Base-by-base conservation (phyloP, 805 yeast species). In the Ogataea nakhonphanomensis region DNA sequence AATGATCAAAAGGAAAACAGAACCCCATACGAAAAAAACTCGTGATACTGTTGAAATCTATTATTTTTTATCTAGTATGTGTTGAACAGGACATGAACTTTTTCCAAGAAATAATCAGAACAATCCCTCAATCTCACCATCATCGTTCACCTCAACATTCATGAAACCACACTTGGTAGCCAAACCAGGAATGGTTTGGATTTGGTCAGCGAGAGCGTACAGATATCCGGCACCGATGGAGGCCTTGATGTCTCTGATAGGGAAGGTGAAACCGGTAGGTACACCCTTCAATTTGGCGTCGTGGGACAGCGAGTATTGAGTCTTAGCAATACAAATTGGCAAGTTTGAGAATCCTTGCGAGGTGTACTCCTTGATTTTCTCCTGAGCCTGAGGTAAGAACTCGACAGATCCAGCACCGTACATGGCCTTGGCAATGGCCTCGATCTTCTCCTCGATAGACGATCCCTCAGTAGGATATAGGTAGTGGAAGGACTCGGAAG, bases 161-260 rank as follows among this genome's bases (percentile, higher is more conserved):
- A 91, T 87, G 71, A 85, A 91, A 20, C 98, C 98, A 53, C 95
- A 84, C 62, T 86, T 90, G 8, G 98, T 91, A 41, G 97, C 95
- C 59, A 91, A 71, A 45, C 99, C 99, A 21, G 99, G 99, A 54
- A 91, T 90, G 21, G 99, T 91, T 82, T 84, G 89, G 57, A 91
- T 91, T 66, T 91, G 95, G 41, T 95, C 97, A 12, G 97, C 97
- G 54, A 91, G 74, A 1, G 98, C 98, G 59, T 91, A 93, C 60
- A 91, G 73, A 67, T 91, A 91, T 8, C 97, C 97, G 34, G 97
- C 98, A 65, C 99, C 99, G 41, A 87, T 86, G 26, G 95, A 84
- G 29, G 91, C 90, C 66, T 95, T 83, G 49, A 91, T 86, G 55
- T 91, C 99, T 63, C 95, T 78, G 54, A 91, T 88, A 36, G 99